phyloP scores from a whole-genome alignment of 371 early-diverging fungal species.

The Saksenaea vasiformis region DNA sequence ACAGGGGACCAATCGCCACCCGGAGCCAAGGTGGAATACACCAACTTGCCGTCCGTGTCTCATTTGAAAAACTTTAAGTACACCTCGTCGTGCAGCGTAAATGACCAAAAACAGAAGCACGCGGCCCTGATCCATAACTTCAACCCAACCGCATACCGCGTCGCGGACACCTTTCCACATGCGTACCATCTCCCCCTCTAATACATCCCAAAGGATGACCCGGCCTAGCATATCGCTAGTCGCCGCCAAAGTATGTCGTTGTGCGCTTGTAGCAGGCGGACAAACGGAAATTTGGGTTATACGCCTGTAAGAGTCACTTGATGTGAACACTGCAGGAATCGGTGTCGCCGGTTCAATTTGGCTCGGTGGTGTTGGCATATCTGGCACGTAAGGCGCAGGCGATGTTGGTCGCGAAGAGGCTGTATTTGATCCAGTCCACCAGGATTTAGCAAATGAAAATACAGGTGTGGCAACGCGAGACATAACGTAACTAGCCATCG shows the following conservation, averaged over 20 bases:
- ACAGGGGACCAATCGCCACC: constrained; percentile 55
- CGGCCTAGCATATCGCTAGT: constrained; percentile 65
- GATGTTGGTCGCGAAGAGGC: constrained; percentile 23
- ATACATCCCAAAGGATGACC: constrained; percentile 63
- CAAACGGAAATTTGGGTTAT: constrained; percentile 52
- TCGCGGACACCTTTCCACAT: constrained; percentile 74
- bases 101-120: constrained; percentile 57
- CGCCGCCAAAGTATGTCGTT: constrained; percentile 55
- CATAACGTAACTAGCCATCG: constrained; percentile 61
- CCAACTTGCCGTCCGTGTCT: constrained; percentile 63
- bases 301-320: constrained; percentile 48
- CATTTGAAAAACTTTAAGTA: constrained; percentile 60
- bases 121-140: constrained; percentile 30
- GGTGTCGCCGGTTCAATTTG: constrained; percentile 60
- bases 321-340: constrained; percentile 45
- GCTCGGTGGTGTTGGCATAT: constrained; percentile 36
- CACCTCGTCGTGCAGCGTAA: constrained; percentile 59
- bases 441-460: constrained; percentile 64
- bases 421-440: constrained; percentile 43
- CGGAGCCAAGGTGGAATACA: constrained; percentile 57
- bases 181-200: constrained; percentile 59
- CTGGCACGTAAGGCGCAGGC: constrained; percentile 47
- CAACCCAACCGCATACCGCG: constrained; percentile 67
- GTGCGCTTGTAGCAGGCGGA: constrained; percentile 49
- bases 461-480: constrained; percentile 60